Conservation (phyloP, 805 yeast genomes). For the Kluyveromyces lactis region DNA sequence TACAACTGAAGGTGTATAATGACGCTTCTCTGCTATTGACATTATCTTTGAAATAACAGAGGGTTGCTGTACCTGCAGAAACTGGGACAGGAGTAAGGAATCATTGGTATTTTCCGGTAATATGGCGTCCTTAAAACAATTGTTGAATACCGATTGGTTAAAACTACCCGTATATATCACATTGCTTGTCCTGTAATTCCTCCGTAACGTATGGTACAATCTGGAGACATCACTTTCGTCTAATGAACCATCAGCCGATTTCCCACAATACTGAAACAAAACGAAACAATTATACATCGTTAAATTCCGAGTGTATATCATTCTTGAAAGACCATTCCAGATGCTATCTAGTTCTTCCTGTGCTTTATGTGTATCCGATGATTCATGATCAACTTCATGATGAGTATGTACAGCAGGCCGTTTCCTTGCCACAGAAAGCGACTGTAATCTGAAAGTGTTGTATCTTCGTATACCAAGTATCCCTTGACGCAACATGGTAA, state of each 20-base stretch:
- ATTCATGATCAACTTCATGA: not conserved
- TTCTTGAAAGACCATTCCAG: not conserved
- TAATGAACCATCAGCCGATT: no score
- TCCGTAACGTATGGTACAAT: not conserved
- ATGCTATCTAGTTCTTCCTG: not conserved
- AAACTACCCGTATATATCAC: not conserved
- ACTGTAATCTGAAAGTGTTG: not conserved
- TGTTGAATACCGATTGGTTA: not conserved
- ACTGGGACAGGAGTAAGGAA: not conserved
- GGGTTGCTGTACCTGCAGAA: not conserved
- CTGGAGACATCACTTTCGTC: not conserved
- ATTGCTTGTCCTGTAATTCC: not conserved
- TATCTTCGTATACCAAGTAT: not conserved
- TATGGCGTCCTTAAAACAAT: not conserved
- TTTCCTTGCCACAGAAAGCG: not conserved
- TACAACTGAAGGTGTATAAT: not conserved
- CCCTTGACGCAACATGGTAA: no score
- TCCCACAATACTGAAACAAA: slow-evolving; percentile 8
- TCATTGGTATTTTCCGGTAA: not conserved
- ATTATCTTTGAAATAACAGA: not conserved
- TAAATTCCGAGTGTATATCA: slow-evolving; percentile 9
- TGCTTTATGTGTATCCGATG: not conserved
- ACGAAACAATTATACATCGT: slow-evolving; percentile 10
- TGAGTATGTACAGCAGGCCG: not conserved
- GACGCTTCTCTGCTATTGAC: not conserved